Evolutionary conservation across 2,329 filamentous ascomycete species (phyloP).

Genomic region (Herpotrichia juniperi): DNA sequence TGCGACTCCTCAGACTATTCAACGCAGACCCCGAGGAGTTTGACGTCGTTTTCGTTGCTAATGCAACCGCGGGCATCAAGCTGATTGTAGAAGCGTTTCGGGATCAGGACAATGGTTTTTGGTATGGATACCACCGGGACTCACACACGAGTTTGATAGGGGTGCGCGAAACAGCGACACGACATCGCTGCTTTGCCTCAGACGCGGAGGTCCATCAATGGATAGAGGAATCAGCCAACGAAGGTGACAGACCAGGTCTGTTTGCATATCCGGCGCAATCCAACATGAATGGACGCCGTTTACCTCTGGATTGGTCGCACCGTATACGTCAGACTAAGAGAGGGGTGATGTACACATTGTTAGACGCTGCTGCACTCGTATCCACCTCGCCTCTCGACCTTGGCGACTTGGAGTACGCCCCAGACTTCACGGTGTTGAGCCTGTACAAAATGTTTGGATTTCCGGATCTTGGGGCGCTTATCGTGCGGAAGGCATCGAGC

Average conservation of each 20-base stretch:
- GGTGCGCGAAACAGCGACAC: conserved; percentile 70
- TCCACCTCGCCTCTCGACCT: conserved; percentile 80
- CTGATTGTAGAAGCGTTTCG: conserved; percentile 80
- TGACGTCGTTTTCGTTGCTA: conserved; percentile 89
- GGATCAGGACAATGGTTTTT: conserved; percentile 71
- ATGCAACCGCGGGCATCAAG: conserved; percentile 91
- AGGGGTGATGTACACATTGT: conserved; percentile 65
- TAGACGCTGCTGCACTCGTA: conserved; percentile 83
- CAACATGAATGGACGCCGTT: conserved; percentile 83
- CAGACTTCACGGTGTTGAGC: conserved; percentile 87
- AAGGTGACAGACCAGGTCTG: conserved; percentile 45
- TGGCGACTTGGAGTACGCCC: conserved; percentile 63
- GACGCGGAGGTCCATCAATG: conserved; percentile 70
- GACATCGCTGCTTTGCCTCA: conserved; percentile 69
- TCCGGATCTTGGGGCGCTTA: conserved; percentile 83
- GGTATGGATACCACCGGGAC: conserved; percentile 82
- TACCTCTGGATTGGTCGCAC: conserved; percentile 72
- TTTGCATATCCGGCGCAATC: conserved; percentile 92
- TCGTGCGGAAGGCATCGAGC: conserved; percentile 76
- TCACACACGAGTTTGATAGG: conserved; percentile 89
- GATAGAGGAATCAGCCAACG: conserved; percentile 53
- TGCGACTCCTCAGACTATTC: conserved; percentile 76
- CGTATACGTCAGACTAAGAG: conserved; percentile 50
- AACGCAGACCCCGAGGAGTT: conserved; percentile 81
- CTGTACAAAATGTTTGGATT: conserved; percentile 99